Base-by-base conservation (phyloP, 78 protist genomes). In the Salpingoeca rosetta region DNA sequence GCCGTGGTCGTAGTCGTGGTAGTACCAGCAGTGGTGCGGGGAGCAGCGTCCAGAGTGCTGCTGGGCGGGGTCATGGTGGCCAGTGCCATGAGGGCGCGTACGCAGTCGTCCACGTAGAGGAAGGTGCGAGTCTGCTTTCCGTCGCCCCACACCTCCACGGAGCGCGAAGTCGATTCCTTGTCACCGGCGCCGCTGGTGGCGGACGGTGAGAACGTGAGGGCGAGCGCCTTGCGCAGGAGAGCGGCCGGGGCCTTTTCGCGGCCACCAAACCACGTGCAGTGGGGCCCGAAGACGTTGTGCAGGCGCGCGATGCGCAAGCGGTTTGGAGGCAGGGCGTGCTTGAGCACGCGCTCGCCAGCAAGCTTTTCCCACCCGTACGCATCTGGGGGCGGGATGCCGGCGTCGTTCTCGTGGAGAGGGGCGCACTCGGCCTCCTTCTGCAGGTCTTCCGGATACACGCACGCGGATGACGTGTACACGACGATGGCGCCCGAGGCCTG, bases 171-270 rank as follows among this genome's bases (percentile, higher is more conserved):
- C n/a, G n/a, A n/a, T n/a, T n/a, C n/a, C n/a, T n/a, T n/a, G n/a
- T n/a, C n/a, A n/a, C n/a, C n/a, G n/a, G n/a, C n/a, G n/a, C n/a
- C n/a, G n/a, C n/a, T n/a, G n/a, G n/a, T n/a, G n/a, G n/a, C n/a
- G n/a, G n/a, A n/a, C n/a, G n/a, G n/a, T n/a, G n/a, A n/a, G 10
- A 36, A 11, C 56, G 39, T 10, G 37, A 24, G 27, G 28, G 83
- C 43, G n/a, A 89, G 31, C 7, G 86, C 92, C 84, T 94, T 94
- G 84, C 96, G 91, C 86, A 88, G 83, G 82, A 94, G 93, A 42
- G 96, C 96, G 38, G 96, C 96, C 2, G 96, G 96, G 40, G 95
- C 96, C 87, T 94, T 94, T 83, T 94, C 96, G 83, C 96, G 91
- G 28, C 96, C 96, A 7, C 89, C 95, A 76, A 85, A 80, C 95